Percentiles rank a stretch among this genome's conserved stretches.
Conservation (phyloP, 106 monocot genomes). For the Xerophyta viscosa region DNA sequence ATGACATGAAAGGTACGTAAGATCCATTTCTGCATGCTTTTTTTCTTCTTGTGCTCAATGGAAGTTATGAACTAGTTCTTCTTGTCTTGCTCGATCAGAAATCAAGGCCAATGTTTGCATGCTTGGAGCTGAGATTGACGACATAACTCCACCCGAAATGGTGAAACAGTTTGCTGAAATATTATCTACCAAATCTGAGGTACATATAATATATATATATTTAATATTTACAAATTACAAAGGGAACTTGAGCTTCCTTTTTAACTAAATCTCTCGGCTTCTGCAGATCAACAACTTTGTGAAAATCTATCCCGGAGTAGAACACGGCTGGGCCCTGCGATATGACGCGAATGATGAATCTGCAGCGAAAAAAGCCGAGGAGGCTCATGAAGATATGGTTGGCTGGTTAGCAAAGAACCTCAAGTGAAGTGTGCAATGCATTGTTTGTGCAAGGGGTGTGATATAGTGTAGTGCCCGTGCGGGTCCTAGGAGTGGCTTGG, state of each 20-base stretch:
- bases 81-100: too few relatives aligned
- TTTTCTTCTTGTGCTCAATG: too few relatives aligned
- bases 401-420: slow-evolving; percentile 51
- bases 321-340: slow-evolving; percentile 60
- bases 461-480: too few relatives aligned
- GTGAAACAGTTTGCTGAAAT: slow-evolving; percentile 51
- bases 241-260: too few relatives aligned
- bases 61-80: too few relatives aligned
- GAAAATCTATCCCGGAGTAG: slow-evolving; percentile 64
- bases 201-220: too few relatives aligned
- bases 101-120: slow-evolving; percentile 29
- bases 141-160: slow-evolving; percentile 37
- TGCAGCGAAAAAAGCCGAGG: slow-evolving; percentile 51
- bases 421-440: too few relatives aligned
- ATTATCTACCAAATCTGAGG: slow-evolving; percentile 40
- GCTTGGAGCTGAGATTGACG: slow-evolving; percentile 56
- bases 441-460: too few relatives aligned
- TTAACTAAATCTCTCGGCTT: too few relatives aligned
- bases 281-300: slow-evolving; percentile 37
- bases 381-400: slow-evolving; percentile 48
- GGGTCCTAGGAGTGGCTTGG: too few relatives aligned
- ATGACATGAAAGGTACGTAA: slow-evolving; percentile 27
- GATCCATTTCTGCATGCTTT: too few relatives aligned
- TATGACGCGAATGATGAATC: slow-evolving; percentile 31
- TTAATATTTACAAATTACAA: too few relatives aligned